Conservation (phyloP, 768 basidiomycete genomes). For the Phaffia tasmanica region DNA sequence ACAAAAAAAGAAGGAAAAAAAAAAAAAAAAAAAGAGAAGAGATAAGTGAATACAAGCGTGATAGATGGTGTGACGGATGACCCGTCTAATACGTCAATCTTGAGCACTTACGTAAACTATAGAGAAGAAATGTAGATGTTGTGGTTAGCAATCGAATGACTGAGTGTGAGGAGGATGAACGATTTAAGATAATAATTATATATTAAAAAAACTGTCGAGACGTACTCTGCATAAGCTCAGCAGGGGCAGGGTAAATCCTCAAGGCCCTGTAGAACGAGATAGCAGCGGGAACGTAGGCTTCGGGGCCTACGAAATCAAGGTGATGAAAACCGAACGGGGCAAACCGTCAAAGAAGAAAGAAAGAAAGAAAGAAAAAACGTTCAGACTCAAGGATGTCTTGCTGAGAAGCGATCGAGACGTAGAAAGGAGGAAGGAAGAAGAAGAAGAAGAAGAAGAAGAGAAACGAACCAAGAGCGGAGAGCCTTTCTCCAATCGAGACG, state of each 20-base stretch:
- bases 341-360: not conserved
- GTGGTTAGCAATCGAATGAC: no score
- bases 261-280: slow-evolving; percentile 86
- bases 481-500: slow-evolving; percentile 74
- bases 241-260: slow-evolving; percentile 83
- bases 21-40: no score
- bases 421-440: not conserved
- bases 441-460: not conserved
- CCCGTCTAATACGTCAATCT: no score
- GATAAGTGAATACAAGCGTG: no score
- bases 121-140: no score
- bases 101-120: no score
- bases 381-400: not conserved
- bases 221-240: slow-evolving; percentile 72
- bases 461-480: slow-evolving; percentile 58
- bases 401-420: not conserved
- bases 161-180: no score
- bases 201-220: no score
- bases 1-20: not conserved
- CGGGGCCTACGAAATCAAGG: slow-evolving; percentile 49
- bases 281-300: slow-evolving; percentile 67
- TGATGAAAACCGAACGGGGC: not conserved
- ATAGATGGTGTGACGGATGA: no score
- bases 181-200: no score
- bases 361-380: slow-evolving; percentile 2